Conservation (phyloP, 805 yeast species). For the Yarrowia keelungensis region DNA sequence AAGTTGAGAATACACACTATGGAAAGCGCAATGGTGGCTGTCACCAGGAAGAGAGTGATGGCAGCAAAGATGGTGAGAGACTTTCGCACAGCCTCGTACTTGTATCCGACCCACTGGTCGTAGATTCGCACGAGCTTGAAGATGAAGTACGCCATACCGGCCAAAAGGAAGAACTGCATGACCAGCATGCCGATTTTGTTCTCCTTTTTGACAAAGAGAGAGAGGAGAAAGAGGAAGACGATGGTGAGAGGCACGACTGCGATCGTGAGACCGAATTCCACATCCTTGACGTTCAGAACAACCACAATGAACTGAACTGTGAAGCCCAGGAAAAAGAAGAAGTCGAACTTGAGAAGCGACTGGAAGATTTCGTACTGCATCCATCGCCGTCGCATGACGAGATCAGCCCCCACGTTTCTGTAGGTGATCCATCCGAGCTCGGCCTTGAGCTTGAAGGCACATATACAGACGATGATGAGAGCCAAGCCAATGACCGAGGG, state of each 20-base stretch:
- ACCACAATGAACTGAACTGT: slow-evolving; percentile 59
- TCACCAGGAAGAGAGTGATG: slow-evolving; percentile 53
- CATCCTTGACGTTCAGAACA: slow-evolving; percentile 52
- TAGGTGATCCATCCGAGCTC: slow-evolving; percentile 58
- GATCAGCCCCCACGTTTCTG: slow-evolving; percentile 58
- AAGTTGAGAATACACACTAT: slow-evolving; percentile 47
- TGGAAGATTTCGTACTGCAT: slow-evolving; percentile 51
- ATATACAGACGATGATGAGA: slow-evolving; percentile 48
- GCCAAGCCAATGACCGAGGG: slow-evolving; percentile 54
- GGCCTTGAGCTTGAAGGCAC: slow-evolving; percentile 51
- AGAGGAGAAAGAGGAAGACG: slow-evolving; percentile 51
- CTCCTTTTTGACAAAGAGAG: slow-evolving; percentile 53
- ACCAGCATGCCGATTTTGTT: slow-evolving; percentile 45
- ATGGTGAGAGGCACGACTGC: slow-evolving; percentile 57
- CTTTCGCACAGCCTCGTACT: slow-evolving; percentile 55
- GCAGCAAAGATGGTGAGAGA: slow-evolving; percentile 57
- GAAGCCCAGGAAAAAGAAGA: slow-evolving; percentile 59
- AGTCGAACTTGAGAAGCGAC: slow-evolving; percentile 53
- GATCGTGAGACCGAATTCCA: slow-evolving; percentile 57
- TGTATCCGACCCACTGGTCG: slow-evolving; percentile 52
- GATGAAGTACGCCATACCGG: slow-evolving; percentile 56
- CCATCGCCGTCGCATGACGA: slow-evolving; percentile 53
- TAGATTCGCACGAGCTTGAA: slow-evolving; percentile 57
- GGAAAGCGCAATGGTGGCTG: slow-evolving; percentile 49
- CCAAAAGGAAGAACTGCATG: slow-evolving; percentile 50